Evolutionary conservation across 2,329 filamentous ascomycete species (phyloP), one percentile per base, ranked within the genome.

Genomic region (Cordyceps pruinosa): DNA sequence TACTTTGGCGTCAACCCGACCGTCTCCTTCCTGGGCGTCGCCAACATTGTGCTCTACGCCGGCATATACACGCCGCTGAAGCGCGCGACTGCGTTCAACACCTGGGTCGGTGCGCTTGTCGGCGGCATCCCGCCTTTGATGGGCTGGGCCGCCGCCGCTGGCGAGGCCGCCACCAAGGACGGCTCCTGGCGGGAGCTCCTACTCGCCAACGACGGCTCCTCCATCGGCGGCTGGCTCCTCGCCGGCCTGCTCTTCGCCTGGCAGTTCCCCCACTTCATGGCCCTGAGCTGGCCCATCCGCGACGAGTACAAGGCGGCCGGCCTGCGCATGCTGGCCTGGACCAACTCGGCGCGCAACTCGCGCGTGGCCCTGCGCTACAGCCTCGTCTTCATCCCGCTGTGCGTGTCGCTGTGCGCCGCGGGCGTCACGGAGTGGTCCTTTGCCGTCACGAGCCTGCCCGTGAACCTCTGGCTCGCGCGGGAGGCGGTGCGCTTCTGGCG

Each of bases 181-280:
- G 87, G 88, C 30, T 86, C 84, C 12, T 94, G 88, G 86, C 79
- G 81, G 49, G 90, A 94, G 67, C 80, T 96, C 39, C 76, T 96
- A 0, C 82, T 95, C 57, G 86, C 80, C 1, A 66, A 68, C 13
- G 81, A 83, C 63, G 89, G 66, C 69, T 86, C 69, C 66, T 84
- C 70, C 26, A 74, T 85, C 12, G 94, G 94, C 5, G 94, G 93
- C 4, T 99, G 94, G 94, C 75, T 97, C 1, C 77, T 97, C 15
- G 93, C 90, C 1, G 84, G 81, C 0, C 75, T 97, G 7, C 77
- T 99, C 5, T 96, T 96, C 63, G 88, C 91, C 13, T 99, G 94
- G 94, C 93, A 99, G 69, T 97, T 99, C 68, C 91, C 94, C 3
- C 94, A 99, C 73, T 99, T 99, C 76, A 97, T 97, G 80, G 88